Evolutionary conservation across 2,329 filamentous ascomycete genomes (phyloP).

Genomic region (Torrubiella hemipterigena): DNA sequence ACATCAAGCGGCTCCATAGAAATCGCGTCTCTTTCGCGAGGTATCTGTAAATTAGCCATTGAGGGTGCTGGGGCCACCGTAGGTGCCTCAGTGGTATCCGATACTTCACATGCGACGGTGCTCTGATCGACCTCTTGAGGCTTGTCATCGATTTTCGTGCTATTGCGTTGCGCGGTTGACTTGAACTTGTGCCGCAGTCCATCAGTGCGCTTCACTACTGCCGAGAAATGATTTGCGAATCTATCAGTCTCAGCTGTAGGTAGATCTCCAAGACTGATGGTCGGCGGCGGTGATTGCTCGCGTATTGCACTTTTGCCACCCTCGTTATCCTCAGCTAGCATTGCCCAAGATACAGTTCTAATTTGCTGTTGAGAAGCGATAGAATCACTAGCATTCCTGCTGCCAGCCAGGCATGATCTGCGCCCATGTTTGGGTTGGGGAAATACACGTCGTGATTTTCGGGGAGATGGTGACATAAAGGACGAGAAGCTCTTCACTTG

Average conservation of each 20-base stretch:
- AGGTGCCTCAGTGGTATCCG: constrained; percentile 3
- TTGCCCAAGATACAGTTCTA: constrained; percentile 25
- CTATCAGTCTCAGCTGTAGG: constrained; percentile 21
- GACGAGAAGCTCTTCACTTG: constrained; percentile 39
- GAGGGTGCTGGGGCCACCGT: no score
- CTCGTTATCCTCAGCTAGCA: constrained; percentile 15
- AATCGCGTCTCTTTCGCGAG: constrained; percentile 1
- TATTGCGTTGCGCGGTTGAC: constrained; percentile 12
- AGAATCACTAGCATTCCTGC: no score
- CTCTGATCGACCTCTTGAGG: neutral
- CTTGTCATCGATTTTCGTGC: neutral
- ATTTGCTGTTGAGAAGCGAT: constrained; percentile 12
- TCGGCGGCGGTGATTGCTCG: constrained; percentile 31
- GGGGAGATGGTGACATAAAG: constrained; percentile 40
- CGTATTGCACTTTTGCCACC: constrained; percentile 2
- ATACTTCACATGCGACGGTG: constrained; percentile 4
- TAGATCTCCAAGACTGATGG: constrained; percentile 19
- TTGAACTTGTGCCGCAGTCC: constrained; percentile 17
- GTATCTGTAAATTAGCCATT: neutral
- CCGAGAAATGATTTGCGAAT: constrained; percentile 36
- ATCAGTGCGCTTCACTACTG: constrained; percentile 23
- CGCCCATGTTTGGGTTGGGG: no score
- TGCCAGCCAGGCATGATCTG: no score
- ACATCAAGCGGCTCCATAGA: constrained; percentile 20
- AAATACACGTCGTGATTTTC: no score